phyloP scores from a whole-genome alignment of 2,329 filamentous ascomycete genomes.

The Pestalotiopsis sp. region DNA sequence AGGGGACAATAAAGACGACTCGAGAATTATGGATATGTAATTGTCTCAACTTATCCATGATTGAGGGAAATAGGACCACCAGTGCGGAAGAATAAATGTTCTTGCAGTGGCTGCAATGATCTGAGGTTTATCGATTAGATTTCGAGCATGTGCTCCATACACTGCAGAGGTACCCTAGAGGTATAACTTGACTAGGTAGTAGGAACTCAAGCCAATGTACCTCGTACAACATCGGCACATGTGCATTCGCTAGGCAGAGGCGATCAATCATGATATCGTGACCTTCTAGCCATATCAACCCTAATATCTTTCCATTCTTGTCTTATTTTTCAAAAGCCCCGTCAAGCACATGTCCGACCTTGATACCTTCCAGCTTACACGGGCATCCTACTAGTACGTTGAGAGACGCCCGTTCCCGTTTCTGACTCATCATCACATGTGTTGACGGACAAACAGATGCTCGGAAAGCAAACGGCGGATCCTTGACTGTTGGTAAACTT shows the following conservation, averaged over 20 bases:
- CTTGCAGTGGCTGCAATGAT: not conserved
- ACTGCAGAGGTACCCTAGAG: too few relatives aligned
- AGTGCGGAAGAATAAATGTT: too few relatives aligned
- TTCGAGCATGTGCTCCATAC: not conserved
- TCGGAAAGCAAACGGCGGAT: not conserved
- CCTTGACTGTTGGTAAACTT: not conserved
- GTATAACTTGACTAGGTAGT: too few relatives aligned
- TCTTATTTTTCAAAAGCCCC: not conserved
- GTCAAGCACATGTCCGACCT: not conserved
- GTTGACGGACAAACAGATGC: not conserved
- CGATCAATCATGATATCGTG: not conserved
- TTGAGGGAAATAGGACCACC: too few relatives aligned
- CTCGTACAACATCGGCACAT: not conserved
- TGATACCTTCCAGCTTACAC: not conserved
- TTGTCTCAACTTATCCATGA: too few relatives aligned
- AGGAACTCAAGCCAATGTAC: too few relatives aligned
- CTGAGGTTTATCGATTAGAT: not conserved
- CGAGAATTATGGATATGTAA: too few relatives aligned
- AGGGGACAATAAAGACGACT: too few relatives aligned
- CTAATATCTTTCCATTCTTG: not conserved
- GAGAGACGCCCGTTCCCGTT: conserved; percentile 5
- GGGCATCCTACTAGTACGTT: not conserved
- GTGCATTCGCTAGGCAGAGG: not conserved
- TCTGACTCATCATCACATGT: not conserved
- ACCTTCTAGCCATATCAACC: not conserved